Evolutionary conservation across 192 early-diverging fungal genomes (phyloP).

Genomic region (Coemansia sp.): DNA sequence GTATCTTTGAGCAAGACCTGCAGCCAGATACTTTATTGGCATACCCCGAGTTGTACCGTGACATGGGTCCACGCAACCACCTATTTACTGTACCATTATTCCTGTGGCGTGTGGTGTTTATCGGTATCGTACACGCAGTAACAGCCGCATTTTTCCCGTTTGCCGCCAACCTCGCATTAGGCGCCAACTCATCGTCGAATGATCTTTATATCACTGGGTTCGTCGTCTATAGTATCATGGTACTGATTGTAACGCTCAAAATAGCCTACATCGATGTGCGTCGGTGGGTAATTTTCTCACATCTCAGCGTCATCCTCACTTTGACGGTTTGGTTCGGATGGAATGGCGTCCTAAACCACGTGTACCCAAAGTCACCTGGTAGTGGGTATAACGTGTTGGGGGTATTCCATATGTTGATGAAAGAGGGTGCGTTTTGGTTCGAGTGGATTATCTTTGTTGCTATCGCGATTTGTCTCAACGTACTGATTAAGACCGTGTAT

Average conservation of each 20-base stretch:
- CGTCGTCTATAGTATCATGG: constrained; percentile 63
- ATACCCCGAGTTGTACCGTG: constrained; percentile 75
- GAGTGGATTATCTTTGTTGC: constrained; percentile 61
- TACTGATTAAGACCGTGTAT: constrained; percentile 44
- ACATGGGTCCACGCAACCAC: constrained; percentile 56
- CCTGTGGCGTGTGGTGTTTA: constrained; percentile 56
- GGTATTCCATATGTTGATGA: constrained; percentile 56
- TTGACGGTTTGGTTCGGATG: constrained; percentile 67
- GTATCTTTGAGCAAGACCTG: constrained; percentile 85
- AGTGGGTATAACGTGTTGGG: constrained; percentile 64
- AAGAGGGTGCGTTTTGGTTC: constrained; percentile 61
- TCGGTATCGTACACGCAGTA: constrained; percentile 58
- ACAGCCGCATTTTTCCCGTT: constrained; percentile 47
- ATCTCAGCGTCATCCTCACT: constrained; percentile 61
- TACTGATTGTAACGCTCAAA: constrained; percentile 71
- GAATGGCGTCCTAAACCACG: constrained; percentile 65
- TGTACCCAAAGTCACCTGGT: constrained; percentile 59
- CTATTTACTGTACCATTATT: constrained; percentile 54
- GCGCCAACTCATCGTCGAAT: constrained; percentile 42
- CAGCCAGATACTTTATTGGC: constrained; percentile 64
- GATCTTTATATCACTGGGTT: constrained; percentile 65
- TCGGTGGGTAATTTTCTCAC: constrained; percentile 65
- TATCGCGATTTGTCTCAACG: constrained; percentile 60
- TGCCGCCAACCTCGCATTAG: constrained; percentile 28
- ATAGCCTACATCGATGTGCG: constrained; percentile 73